Evolutionary conservation across 192 early-diverging fungal species (phyloP).

Genomic region (Entophlyctis luteolus): DNA sequence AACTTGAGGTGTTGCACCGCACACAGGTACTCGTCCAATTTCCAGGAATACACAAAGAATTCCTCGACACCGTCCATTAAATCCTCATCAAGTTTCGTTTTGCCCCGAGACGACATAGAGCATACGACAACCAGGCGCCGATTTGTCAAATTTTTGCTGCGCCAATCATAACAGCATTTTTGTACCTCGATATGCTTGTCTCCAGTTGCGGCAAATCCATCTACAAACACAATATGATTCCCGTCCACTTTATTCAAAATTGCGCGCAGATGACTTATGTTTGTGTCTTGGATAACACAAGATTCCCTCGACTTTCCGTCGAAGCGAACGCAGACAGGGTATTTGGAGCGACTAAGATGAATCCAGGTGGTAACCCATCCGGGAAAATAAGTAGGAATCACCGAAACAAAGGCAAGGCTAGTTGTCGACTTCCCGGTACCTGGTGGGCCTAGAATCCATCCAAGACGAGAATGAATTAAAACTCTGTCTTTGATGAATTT

Average conservation of each 20-base stretch:
- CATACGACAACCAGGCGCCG: neutral
- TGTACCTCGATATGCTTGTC: neutral
- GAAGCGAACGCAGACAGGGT: neutral
- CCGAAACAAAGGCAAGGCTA: neutral
- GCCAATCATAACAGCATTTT: neutral
- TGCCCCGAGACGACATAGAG: neutral
- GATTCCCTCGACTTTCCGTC: neutral
- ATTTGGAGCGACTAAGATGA: neutral
- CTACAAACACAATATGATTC: neutral
- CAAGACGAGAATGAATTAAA: neutral
- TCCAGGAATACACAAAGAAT: slow-evolving; percentile 9
- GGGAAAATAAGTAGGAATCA: neutral
- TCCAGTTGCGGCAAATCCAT: neutral
- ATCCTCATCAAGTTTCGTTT: neutral
- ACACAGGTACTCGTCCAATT: too few species aligned
- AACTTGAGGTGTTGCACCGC: too few species aligned
- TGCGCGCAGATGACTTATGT: neutral
- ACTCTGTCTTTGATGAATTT: neutral
- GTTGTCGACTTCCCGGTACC: neutral
- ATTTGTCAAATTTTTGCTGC: neutral
- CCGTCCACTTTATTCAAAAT: neutral
- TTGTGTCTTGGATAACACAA: neutral
- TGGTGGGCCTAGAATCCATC: neutral
- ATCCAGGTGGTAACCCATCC: neutral
- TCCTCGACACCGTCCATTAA: neutral